phyloP scores from a whole-genome alignment of 192 early-diverging fungal genomes.

The Backusella tarrabulga region DNA sequence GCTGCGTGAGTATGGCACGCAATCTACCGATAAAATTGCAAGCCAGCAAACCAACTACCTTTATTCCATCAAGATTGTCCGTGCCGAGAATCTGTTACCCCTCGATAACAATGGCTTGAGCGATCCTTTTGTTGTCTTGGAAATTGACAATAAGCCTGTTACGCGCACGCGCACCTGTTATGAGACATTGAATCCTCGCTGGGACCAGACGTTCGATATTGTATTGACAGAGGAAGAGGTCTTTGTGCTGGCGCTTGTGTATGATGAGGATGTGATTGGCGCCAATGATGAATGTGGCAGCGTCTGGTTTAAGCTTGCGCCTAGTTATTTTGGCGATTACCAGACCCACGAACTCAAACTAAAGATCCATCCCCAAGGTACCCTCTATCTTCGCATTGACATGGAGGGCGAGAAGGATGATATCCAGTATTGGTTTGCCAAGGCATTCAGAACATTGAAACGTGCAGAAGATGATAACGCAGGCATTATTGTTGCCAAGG shows the following conservation, averaged over 20 bases:
- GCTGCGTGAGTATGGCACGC: slow-evolving; percentile 32
- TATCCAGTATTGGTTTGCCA: slow-evolving; percentile 79
- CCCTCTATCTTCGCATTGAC: slow-evolving; percentile 64
- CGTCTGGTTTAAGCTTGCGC: slow-evolving; percentile 58
- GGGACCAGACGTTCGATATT: slow-evolving; percentile 78
- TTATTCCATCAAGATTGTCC: slow-evolving; percentile 69
- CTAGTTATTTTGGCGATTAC: slow-evolving; percentile 53
- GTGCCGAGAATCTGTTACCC: slow-evolving; percentile 60
- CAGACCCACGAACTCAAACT: slow-evolving; percentile 68
- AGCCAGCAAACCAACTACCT: slow-evolving; percentile 41
- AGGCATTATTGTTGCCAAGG: slow-evolving; percentile 66
- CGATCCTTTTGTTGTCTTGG: slow-evolving; percentile 68
- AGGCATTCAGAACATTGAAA: slow-evolving; percentile 69
- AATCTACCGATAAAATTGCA: slow-evolving; percentile 20
- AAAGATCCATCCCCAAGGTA: slow-evolving; percentile 67
- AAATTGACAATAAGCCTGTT: slow-evolving; percentile 42
- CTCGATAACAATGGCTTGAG: slow-evolving; percentile 59
- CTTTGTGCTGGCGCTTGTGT: slow-evolving; percentile 43
- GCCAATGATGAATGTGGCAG: slow-evolving; percentile 59
- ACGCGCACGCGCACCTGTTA: slow-evolving; percentile 57
- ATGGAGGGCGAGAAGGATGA: slow-evolving; percentile 80
- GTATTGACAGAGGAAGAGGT: slow-evolving; percentile 48
- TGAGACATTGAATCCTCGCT: slow-evolving; percentile 72
- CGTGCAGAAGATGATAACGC: slow-evolving; percentile 68
- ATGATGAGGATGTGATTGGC: slow-evolving; percentile 53